Conservation (phyloP, 2,329 filamentous ascomycete genomes). For the Acrocalymma vagum region DNA sequence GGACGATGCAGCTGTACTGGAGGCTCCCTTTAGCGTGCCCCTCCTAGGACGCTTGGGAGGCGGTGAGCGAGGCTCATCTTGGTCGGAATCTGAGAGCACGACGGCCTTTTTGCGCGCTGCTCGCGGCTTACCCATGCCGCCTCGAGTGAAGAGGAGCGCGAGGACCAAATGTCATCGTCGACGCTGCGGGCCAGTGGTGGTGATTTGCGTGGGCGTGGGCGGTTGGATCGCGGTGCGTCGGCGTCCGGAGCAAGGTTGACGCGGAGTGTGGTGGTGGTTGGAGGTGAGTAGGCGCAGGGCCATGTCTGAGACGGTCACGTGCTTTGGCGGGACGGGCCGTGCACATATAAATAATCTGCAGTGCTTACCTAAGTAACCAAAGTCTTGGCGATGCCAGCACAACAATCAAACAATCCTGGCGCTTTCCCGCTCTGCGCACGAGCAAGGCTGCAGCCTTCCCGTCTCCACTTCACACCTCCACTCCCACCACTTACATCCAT, state of each 20-base stretch:
- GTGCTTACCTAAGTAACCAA: too few relatives aligned
- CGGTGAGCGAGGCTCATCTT: slow-evolving; percentile 33
- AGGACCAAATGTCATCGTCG: slow-evolving; percentile 40
- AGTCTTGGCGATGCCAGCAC: too few relatives aligned
- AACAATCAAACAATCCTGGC: too few relatives aligned
- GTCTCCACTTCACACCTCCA: too few relatives aligned
- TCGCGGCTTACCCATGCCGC: slow-evolving; percentile 50
- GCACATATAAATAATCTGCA: too few relatives aligned
- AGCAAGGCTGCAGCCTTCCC: too few relatives aligned
- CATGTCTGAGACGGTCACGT: slow-evolving; percentile 11
- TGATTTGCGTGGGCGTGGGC: slow-evolving; percentile 15
- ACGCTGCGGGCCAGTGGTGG: slow-evolving; percentile 20
- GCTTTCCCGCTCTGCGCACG: too few relatives aligned
- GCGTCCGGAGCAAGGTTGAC: slow-evolving; percentile 18
- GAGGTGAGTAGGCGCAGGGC: slow-evolving; percentile 17
- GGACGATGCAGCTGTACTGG: slow-evolving; percentile 20
- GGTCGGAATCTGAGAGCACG: slow-evolving; percentile 46
- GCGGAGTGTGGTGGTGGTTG: slow-evolving; percentile 13
- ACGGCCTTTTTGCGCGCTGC: slow-evolving; percentile 46
- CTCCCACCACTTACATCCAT: too few relatives aligned
- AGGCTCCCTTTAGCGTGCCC: slow-evolving; percentile 32
- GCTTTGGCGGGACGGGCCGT: too few relatives aligned
- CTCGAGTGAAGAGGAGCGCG: slow-evolving; percentile 20
- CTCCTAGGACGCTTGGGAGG: slow-evolving; percentile 40
- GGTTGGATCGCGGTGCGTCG: slow-evolving; percentile 12